Percentiles rank a stretch among this genome's conserved stretches.
phyloP scores from a whole-genome alignment of 2,329 filamentous ascomycete genomes.

The Arthrinium puccinioides region DNA sequence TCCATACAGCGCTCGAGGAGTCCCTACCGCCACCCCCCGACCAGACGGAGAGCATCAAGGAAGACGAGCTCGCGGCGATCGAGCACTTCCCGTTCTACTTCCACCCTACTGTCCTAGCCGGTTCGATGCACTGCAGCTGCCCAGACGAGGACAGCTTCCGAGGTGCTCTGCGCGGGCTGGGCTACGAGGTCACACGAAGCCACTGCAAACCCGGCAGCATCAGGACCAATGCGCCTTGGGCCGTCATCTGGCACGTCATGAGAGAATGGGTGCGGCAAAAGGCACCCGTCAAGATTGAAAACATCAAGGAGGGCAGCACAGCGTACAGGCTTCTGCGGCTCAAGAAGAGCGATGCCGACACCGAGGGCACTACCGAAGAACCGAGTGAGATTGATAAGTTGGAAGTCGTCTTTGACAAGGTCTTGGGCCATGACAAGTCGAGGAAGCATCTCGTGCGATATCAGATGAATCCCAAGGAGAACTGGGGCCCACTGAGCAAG shows the following conservation, averaged over 20 bases:
- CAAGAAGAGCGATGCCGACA: conserved; percentile 26
- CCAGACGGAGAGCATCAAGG: conserved; percentile 13
- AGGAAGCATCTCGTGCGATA: conserved; percentile 72
- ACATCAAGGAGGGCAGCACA: conserved; percentile 61
- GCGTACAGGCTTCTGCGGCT: conserved; percentile 62
- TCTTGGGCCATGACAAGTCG: conserved; percentile 62
- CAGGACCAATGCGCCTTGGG: conserved; percentile 91
- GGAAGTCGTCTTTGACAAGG: conserved; percentile 64
- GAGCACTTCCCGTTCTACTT: conserved; percentile 85
- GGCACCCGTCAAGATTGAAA: conserved; percentile 65
- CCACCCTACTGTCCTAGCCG: conserved; percentile 65
- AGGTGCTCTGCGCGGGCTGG: conserved; percentile 73
- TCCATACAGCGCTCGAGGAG: conserved; percentile 82
- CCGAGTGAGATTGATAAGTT: conserved; percentile 24
- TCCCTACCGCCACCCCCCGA: conserved; percentile 25
- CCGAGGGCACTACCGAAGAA: conserved; percentile 10
- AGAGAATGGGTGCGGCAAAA: conserved; percentile 83
- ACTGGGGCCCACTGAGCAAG: conserved; percentile 81
- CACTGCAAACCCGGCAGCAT: conserved; percentile 86
- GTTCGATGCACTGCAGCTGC: conserved; percentile 70
- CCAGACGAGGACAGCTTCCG: conserved; percentile 73
- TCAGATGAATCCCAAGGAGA: conserved; percentile 80
- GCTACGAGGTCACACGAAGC: conserved; percentile 76
- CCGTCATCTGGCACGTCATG: conserved; percentile 86
- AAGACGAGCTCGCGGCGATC: conserved; percentile 51